Percentiles rank a stretch among this genome's conserved stretches.
These are phyloP conservation scores for Malus hybrid DNA, from an alignment of 331 rosid genomes.

Conservation along the genomic window DNA sequence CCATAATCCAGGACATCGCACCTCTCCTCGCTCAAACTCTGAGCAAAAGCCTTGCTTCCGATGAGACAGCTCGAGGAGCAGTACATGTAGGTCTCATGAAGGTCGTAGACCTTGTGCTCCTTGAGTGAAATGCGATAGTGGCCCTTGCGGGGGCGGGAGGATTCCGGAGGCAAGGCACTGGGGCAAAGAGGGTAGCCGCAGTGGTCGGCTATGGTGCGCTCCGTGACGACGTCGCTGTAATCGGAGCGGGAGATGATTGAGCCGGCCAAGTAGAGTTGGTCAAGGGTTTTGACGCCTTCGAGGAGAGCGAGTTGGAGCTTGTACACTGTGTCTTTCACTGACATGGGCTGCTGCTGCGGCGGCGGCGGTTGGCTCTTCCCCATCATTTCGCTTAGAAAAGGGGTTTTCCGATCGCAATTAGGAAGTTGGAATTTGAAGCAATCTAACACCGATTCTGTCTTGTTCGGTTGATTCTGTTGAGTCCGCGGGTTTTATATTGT, in stretches of 20 bases:
- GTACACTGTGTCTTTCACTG: slow-evolving; percentile 52
- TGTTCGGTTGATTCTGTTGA: neutral
- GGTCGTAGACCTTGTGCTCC: slow-evolving; percentile 82
- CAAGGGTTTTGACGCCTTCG: slow-evolving; percentile 49
- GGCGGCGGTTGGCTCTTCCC: slow-evolving; percentile 21
- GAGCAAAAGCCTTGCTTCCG: slow-evolving; percentile 57
- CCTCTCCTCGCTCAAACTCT: slow-evolving; percentile 54
- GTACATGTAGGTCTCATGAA: slow-evolving; percentile 61
- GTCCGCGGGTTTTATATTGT: too few species aligned
- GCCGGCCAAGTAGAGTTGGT: slow-evolving; percentile 73
- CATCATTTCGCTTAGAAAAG: slow-evolving; percentile 23
- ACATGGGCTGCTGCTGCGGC: neutral
- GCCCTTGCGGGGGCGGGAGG: slow-evolving; percentile 41
- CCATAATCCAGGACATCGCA: slow-evolving; percentile 38
- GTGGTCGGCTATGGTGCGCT: slow-evolving; percentile 50
- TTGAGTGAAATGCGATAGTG: slow-evolving; percentile 65
- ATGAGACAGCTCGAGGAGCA: slow-evolving; percentile 64
- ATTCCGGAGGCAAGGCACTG: slow-evolving; percentile 41
- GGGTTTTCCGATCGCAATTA: neutral
- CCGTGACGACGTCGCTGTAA: slow-evolving; percentile 71
- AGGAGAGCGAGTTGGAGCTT: slow-evolving; percentile 60
- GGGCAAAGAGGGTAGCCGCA: slow-evolving; percentile 85
- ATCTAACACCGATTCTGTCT: neutral
- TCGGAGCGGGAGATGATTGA: slow-evolving; percentile 66
- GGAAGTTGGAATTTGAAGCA: neutral